phyloP scores from a whole-genome alignment of 352 stramenopile species.

The Pythium dissimile region DNA sequence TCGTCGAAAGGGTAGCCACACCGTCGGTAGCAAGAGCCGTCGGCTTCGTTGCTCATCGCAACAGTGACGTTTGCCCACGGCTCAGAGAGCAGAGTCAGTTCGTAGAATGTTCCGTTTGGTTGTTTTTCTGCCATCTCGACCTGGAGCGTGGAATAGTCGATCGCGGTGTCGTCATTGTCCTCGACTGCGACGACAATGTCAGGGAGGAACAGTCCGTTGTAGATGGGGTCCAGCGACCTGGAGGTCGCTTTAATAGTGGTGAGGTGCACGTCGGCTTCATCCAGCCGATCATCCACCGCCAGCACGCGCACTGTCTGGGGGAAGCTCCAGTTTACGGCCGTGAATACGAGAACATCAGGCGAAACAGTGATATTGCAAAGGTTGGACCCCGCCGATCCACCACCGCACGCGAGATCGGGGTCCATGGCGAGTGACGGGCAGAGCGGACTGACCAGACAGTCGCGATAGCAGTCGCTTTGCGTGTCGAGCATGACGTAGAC shows the following conservation, averaged over 20 bases:
- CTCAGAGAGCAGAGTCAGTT: slow-evolving; percentile 47
- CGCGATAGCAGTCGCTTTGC: slow-evolving; percentile 52
- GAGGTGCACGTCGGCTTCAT: slow-evolving; percentile 63
- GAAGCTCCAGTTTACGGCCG: slow-evolving; percentile 44
- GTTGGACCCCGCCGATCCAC: slow-evolving; percentile 14
- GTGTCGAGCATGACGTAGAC: slow-evolving; percentile 47
- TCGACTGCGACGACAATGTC: slow-evolving; percentile 65
- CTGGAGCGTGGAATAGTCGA: slow-evolving; percentile 45
- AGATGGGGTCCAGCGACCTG: slow-evolving; percentile 47
- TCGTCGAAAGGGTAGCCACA: slow-evolving; percentile 66
- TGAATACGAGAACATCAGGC: slow-evolving; percentile 48
- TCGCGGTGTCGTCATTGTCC: slow-evolving; percentile 56
- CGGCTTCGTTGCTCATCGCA: slow-evolving; percentile 71
- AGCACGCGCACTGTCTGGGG: slow-evolving; percentile 68
- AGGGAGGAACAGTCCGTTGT: slow-evolving; percentile 49
- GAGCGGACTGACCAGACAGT: slow-evolving; percentile 23
- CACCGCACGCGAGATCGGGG: slow-evolving; percentile 4
- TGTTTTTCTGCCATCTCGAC: slow-evolving; percentile 40
- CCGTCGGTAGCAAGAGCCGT: slow-evolving; percentile 57
- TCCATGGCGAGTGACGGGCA: neutral
- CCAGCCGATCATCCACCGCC: slow-evolving; percentile 62
- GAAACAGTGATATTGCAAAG: slow-evolving; percentile 71
- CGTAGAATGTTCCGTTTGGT: slow-evolving; percentile 28
- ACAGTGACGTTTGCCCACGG: slow-evolving; percentile 73
- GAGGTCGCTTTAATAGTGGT: slow-evolving; percentile 47